These are phyloP conservation scores for Phytophthora constricta DNA, from an alignment of 352 stramenopile species.

Conservation along the genomic window DNA sequence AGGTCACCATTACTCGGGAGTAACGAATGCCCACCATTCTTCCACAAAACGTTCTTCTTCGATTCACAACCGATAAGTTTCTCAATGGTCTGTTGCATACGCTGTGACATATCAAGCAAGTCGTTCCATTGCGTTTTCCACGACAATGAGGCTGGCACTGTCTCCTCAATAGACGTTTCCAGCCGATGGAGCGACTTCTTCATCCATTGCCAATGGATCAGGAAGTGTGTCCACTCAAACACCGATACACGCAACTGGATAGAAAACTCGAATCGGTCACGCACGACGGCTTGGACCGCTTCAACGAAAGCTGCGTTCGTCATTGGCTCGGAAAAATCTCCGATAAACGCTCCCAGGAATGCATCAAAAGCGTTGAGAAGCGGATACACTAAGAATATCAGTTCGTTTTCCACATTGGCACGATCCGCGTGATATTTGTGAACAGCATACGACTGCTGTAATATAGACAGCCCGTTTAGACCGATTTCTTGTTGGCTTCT, in stretches of 20 bases:
- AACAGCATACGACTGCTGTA: slow-evolving; percentile 88
- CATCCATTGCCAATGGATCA: slow-evolving; percentile 85
- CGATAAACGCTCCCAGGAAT: slow-evolving; percentile 47
- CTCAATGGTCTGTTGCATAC: slow-evolving; percentile 75
- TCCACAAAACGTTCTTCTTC: slow-evolving; percentile 92
- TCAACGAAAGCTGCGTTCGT: slow-evolving; percentile 23
- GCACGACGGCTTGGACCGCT: slow-evolving; percentile 49
- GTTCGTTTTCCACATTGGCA: slow-evolving; percentile 72
- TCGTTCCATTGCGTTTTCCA: slow-evolving; percentile 48
- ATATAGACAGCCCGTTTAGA: slow-evolving; percentile 57
- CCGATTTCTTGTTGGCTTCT: slow-evolving; percentile 35
- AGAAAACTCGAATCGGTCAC: slow-evolving; percentile 80
- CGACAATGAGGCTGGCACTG: background rate
- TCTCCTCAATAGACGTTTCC: slow-evolving; percentile 27
- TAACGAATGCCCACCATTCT: slow-evolving; percentile 89
- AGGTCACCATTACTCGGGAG: slow-evolving; percentile 66
- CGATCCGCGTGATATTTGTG: slow-evolving; percentile 78
- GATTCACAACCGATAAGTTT: slow-evolving; percentile 68
- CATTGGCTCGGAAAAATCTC: background rate
- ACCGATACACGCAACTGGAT: slow-evolving; percentile 62
- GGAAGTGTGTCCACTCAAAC: slow-evolving; percentile 84
- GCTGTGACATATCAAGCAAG: slow-evolving; percentile 74
- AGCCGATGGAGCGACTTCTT: slow-evolving; percentile 67
- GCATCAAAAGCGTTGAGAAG: slow-evolving; percentile 68
- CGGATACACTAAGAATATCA: slow-evolving; percentile 77